These are phyloP conservation scores for Hawksworthiomyces lignivorus DNA, from an alignment of 2,329 filamentous ascomycete species.

Conservation along the genomic window DNA sequence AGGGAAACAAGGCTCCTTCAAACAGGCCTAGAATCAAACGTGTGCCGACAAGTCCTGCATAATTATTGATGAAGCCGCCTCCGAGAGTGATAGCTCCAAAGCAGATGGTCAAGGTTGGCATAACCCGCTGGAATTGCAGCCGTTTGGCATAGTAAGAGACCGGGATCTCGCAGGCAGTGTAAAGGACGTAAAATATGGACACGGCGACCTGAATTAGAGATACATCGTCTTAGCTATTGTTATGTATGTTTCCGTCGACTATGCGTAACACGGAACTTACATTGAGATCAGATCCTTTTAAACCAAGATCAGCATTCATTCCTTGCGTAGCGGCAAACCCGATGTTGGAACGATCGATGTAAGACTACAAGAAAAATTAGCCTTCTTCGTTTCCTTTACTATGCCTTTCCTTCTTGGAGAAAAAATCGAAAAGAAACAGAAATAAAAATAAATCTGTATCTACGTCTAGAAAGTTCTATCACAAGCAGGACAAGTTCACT, in stretches of 20 bases:
- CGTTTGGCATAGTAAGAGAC: slow-evolving; percentile 19
- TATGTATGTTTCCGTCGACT: too few relatives aligned
- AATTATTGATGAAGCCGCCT: slow-evolving; percentile 27
- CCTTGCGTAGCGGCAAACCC: slow-evolving; percentile 21
- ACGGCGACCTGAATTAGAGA: too few relatives aligned
- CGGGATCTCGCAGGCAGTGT: slow-evolving; percentile 19
- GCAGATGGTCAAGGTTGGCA: slow-evolving; percentile 21
- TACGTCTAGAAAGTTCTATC: too few relatives aligned
- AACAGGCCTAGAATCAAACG: slow-evolving; percentile 27
- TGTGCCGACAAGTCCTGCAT: slow-evolving; percentile 25
- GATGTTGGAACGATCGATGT: slow-evolving; percentile 21
- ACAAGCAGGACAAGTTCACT: slow-evolving; percentile 1
- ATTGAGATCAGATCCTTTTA: slow-evolving; percentile 9
- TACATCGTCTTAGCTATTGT: too few relatives aligned
- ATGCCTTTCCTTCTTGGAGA: too few relatives aligned
- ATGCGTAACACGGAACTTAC: too few relatives aligned
- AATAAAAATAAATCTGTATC: too few relatives aligned
- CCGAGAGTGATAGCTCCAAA: slow-evolving; percentile 24
- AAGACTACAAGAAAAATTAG: too few relatives aligned
- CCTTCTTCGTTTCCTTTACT: too few relatives aligned
- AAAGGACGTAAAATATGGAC: slow-evolving; percentile 5
- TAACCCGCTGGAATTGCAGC: slow-evolving; percentile 20
- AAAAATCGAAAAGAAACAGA: too few relatives aligned
- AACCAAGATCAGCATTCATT: slow-evolving; percentile 12
- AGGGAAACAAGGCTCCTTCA: slow-evolving; percentile 23